Evolutionary conservation across 2,329 filamentous ascomycete species (phyloP).

Genomic region (Alternaria gansuensis): DNA sequence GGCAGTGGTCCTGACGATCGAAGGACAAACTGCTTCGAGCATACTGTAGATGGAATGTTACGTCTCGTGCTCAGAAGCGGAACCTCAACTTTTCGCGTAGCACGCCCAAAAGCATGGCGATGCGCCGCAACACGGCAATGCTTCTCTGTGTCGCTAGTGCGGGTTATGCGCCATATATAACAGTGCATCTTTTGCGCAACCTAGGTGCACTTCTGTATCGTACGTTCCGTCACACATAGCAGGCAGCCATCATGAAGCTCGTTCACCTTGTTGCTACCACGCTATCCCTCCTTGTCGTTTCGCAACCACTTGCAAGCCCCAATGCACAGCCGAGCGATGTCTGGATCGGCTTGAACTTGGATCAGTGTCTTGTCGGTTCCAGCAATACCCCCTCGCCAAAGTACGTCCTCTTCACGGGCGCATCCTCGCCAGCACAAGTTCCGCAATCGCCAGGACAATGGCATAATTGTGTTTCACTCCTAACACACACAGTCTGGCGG

Average conservation of each 20-base stretch:
- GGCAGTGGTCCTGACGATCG: too few relatives aligned
- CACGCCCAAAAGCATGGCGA: not conserved
- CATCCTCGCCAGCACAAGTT: not conserved
- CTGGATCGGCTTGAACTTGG: too few relatives aligned
- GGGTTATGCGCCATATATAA: not conserved
- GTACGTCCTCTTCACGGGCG: conserved; percentile 1
- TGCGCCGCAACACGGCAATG: not conserved
- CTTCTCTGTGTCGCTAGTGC: not conserved
- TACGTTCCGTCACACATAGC: not conserved
- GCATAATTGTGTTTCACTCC: not conserved
- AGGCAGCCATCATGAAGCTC: conserved; percentile 5
- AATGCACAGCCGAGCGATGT: too few relatives aligned
- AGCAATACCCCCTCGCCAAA: not conserved
- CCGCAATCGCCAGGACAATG: too few relatives aligned
- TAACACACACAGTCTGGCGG: conserved; percentile 5
- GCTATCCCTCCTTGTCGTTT: not conserved
- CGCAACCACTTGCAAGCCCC: not conserved
- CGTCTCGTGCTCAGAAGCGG: too few relatives aligned
- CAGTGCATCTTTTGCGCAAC: not conserved
- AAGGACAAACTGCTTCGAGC: too few relatives aligned
- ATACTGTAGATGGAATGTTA: too few relatives aligned
- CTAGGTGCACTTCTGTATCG: not conserved
- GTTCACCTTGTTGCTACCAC: not conserved
- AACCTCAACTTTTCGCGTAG: too few relatives aligned
- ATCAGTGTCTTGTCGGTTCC: too few relatives aligned